Evolutionary conservation across 768 basidiomycete species (phyloP).

Genomic region (Tulasnella calospora): DNA sequence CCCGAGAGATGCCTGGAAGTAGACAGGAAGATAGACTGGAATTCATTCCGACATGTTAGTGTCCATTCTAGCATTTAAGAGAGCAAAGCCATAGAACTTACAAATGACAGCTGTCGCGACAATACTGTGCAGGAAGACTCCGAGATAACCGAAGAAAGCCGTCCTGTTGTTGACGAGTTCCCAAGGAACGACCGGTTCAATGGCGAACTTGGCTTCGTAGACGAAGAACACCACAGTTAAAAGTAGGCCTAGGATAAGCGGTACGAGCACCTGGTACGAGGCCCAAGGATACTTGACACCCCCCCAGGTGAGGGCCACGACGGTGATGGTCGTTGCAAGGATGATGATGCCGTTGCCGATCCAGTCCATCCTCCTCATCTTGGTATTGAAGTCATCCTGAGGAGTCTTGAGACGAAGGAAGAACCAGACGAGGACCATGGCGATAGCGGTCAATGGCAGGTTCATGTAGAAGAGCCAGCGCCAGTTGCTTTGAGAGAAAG

Average conservation of each 20-base stretch:
- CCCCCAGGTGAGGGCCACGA: slow-evolving; percentile 41
- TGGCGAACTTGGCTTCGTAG: too few relatives aligned
- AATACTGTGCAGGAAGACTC: slow-evolving; percentile 33
- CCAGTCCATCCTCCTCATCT: too few relatives aligned
- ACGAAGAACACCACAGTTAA: too few relatives aligned
- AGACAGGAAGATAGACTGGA: slow-evolving; percentile 33
- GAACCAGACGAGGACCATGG: slow-evolving; percentile 23
- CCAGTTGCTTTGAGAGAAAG: too few relatives aligned
- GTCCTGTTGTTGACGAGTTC: slow-evolving; percentile 32
- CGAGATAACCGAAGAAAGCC: slow-evolving; percentile 24
- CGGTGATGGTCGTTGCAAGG: slow-evolving; percentile 40
- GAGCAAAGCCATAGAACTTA: slow-evolving; percentile 5
- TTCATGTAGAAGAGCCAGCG: too few relatives aligned
- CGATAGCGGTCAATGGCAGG: slow-evolving; percentile 11
- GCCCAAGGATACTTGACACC: slow-evolving; percentile 44
- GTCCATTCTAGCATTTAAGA: background rate
- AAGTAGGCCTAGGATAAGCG: too few relatives aligned
- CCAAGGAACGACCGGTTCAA: too few relatives aligned
- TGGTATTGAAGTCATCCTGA: too few relatives aligned
- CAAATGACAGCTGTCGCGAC: slow-evolving; percentile 9
- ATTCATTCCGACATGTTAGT: background rate
- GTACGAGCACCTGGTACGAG: slow-evolving; percentile 40
- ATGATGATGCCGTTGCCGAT: too few relatives aligned
- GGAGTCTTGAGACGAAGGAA: too few relatives aligned
- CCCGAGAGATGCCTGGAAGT: slow-evolving; percentile 36